These are phyloP conservation scores for Brassica rapa DNA, from an alignment of 345 rosid species.

Conservation along the genomic window DNA sequence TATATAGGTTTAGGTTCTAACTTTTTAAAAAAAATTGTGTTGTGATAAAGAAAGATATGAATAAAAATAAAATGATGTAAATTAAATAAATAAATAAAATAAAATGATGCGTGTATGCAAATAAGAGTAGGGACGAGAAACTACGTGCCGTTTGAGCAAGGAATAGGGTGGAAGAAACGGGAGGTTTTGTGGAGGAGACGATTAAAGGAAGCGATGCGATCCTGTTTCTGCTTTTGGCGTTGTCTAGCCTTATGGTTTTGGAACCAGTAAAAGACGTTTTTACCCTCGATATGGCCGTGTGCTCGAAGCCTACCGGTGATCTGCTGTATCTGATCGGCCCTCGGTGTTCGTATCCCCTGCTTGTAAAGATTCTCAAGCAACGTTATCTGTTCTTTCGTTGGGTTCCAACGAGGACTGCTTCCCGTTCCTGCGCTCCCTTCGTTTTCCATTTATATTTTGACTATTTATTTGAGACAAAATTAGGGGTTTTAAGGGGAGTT, in stretches of 20 bases:
- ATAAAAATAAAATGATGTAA: no score
- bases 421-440: slow-evolving; percentile 33
- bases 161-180: slow-evolving; percentile 44
- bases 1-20: background rate
- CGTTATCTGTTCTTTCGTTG: slow-evolving; percentile 83
- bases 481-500: background rate
- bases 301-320: slow-evolving; percentile 71
- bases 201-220: slow-evolving; percentile 58
- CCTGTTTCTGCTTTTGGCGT: slow-evolving; percentile 87
- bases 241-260: slow-evolving; percentile 97
- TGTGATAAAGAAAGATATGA: no score
- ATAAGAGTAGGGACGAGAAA: slow-evolving; percentile 21
- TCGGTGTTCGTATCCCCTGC: slow-evolving; percentile 87
- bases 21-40: background rate
- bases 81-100: no score
- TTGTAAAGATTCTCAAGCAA: slow-evolving; percentile 68
- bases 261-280: slow-evolving; percentile 97
- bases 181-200: slow-evolving; percentile 52
- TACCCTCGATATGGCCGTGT: slow-evolving; percentile 92
- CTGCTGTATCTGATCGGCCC: slow-evolving; percentile 87
- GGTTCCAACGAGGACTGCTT: slow-evolving; percentile 79
- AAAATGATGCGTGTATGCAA: background rate
- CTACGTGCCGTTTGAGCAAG: slow-evolving; percentile 55
- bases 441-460: slow-evolving; percentile 17
- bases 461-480: background rate